Percentiles rank a stretch among this genome's conserved stretches.
These are phyloP conservation scores for Aspergillus sp. DNA, from an alignment of 2,329 filamentous ascomycete species.

Conservation along the genomic window DNA sequence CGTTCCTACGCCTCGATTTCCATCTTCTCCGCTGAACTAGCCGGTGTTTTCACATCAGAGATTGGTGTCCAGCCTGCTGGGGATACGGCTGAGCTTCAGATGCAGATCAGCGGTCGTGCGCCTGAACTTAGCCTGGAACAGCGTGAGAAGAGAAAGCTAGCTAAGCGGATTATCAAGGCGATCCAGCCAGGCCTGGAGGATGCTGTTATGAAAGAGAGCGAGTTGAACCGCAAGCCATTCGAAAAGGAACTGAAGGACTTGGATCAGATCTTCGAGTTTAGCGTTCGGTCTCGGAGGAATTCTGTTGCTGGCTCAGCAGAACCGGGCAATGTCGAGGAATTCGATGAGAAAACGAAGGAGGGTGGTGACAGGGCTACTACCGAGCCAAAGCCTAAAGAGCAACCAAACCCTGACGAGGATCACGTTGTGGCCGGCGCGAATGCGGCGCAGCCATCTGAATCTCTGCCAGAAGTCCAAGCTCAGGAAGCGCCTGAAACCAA, in stretches of 20 bases:
- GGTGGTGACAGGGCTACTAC: conserved; percentile 10
- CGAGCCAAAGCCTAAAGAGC: conserved; percentile 20
- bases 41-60: conserved; percentile 47
- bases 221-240: conserved; percentile 61
- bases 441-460: conserved; percentile 2
- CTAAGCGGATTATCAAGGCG: conserved; percentile 78
- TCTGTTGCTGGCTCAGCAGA: conserved; percentile 34
- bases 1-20: conserved; percentile 54
- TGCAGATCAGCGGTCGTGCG: conserved; percentile 42
- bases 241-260: conserved; percentile 66
- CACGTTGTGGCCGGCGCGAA: conserved; percentile 9
- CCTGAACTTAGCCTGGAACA: conserved; percentile 52
- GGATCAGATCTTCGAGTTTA: conserved; percentile 62
- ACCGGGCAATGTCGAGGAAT: conserved; percentile 38
- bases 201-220: conserved; percentile 71
- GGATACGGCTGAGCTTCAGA: conserved; percentile 41
- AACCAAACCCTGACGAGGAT: conserved; percentile 6
- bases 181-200: conserved; percentile 70
- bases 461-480: conserved; percentile 2
- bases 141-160: conserved; percentile 73
- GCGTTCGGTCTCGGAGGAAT: conserved; percentile 49
- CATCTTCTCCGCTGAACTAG: conserved; percentile 53
- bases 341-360: conserved; percentile 22
- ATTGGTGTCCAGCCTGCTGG: conserved; percentile 43
- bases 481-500: conserved; percentile 5